phyloP scores from a whole-genome alignment of 768 basidiomycete species.

The Suillus sp. region DNA sequence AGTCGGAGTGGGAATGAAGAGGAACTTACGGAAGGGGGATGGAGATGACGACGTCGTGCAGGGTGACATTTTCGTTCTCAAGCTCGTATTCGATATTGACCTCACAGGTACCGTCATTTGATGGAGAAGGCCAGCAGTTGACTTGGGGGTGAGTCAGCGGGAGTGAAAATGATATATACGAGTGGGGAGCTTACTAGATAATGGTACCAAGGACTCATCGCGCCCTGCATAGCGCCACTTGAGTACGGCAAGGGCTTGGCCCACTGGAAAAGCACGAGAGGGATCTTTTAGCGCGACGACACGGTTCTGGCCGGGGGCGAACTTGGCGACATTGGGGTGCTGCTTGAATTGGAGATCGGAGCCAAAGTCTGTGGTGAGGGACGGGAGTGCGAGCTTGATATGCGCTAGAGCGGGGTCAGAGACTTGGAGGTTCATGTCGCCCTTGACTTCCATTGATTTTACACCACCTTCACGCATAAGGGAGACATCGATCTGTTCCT shows the following conservation, averaged over 20 bases:
- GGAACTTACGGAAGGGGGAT: constrained; percentile 88
- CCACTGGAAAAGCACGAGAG: constrained; percentile 81
- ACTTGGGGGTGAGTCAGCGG: constrained; percentile 47
- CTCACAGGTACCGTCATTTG: constrained; percentile 89
- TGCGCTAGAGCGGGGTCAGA: constrained; percentile 73
- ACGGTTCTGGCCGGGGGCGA: constrained; percentile 64
- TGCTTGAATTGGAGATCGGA: constrained; percentile 92
- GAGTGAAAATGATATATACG: not conserved
- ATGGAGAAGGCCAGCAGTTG: constrained; percentile 95
- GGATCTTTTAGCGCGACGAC: constrained; percentile 84
- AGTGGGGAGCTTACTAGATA: constrained; percentile 71
- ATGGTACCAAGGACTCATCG: constrained; percentile 89
- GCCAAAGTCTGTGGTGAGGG: constrained; percentile 58
- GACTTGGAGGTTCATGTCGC: constrained; percentile 91
- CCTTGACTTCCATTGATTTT: constrained; percentile 87
- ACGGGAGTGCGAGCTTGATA: constrained; percentile 65
- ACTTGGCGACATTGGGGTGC: constrained; percentile 93
- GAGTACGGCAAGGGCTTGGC: constrained; percentile 82
- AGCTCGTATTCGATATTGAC: constrained; percentile 98
- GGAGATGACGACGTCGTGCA: constrained; percentile 85
- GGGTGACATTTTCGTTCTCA: constrained; percentile 75
- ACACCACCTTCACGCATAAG: constrained; percentile 91
- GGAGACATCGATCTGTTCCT: constrained; percentile 79
- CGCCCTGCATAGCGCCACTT: constrained; percentile 92
- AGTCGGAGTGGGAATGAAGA: not conserved